phyloP scores from a whole-genome alignment of 1,139 yeast genomes.

The Taphrina pruni region DNA sequence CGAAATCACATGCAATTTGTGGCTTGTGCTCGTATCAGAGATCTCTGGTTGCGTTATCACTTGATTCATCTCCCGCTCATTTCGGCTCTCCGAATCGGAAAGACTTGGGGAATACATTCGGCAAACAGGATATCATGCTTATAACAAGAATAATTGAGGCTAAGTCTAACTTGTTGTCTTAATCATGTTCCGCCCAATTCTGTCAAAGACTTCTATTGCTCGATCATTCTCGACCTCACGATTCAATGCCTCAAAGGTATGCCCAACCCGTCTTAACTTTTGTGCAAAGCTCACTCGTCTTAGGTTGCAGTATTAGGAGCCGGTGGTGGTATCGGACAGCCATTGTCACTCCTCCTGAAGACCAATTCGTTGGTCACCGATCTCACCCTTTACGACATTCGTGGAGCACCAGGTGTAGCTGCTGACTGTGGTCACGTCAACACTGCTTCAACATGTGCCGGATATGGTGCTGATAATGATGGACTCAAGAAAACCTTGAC shows the following conservation, averaged over 20 bases:
- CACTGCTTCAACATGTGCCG: conserved; percentile 64
- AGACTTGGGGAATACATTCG: neutral
- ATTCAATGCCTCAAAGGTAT: conserved; percentile 39
- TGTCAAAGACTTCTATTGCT: conserved; percentile 36
- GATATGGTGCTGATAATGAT: conserved; percentile 83
- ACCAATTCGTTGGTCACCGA: conserved; percentile 83
- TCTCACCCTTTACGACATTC: conserved; percentile 86
- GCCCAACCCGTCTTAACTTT: neutral
- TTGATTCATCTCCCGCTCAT: conserved; percentile 9
- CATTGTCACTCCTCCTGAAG: conserved; percentile 86
- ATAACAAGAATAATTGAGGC: neutral
- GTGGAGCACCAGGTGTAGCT: conserved; percentile 96
- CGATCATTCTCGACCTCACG: conserved; percentile 39
- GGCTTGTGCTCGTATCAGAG: neutral
- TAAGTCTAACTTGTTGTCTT: neutral
- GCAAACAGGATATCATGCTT: neutral
- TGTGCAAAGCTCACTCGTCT: neutral
- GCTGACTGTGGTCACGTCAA: conserved; percentile 70
- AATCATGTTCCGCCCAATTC: conserved; percentile 32
- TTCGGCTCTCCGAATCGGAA: conserved; percentile 19
- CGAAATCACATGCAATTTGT: neutral
- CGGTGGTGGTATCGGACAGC: conserved; percentile 93
- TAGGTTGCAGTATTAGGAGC: conserved; percentile 52
- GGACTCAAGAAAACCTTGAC: conserved; percentile 74
- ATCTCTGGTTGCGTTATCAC: neutral